These are phyloP conservation scores for Xerocomellus intermedius DNA, from an alignment of 768 basidiomycete species.

Conservation along the genomic window DNA sequence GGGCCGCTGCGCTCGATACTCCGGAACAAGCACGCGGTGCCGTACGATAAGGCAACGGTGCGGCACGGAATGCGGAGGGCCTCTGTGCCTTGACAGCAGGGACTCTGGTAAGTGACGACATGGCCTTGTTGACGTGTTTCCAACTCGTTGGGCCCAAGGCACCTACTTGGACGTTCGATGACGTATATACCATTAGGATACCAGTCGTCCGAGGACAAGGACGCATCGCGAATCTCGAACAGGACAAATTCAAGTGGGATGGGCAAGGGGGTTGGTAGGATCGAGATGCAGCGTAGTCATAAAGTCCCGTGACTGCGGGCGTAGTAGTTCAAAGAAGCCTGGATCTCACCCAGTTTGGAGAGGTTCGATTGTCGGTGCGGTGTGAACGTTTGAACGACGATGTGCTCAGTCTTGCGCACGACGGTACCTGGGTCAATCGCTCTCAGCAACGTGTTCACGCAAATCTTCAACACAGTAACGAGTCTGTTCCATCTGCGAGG, in stretches of 20 bases:
- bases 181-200: neutral
- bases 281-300: neutral
- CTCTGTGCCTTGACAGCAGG: conserved; percentile 1
- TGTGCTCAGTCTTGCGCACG: too few relatives aligned
- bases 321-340: neutral
- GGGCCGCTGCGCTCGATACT: conserved; percentile 15
- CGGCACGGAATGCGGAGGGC: neutral
- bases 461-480: too few relatives aligned
- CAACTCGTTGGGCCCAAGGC: neutral
- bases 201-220: neutral
- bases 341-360: neutral
- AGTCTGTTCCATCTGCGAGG: too few relatives aligned
- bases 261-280: neutral
- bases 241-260: neutral
- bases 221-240: neutral
- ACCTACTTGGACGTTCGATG: neutral
- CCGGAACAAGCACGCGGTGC: conserved; percentile 9
- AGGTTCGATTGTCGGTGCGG: neutral
- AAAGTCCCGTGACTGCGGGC: neutral
- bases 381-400: too few relatives aligned
- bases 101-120: neutral
- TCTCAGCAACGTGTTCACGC: too few relatives aligned
- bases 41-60: conserved; percentile 6
- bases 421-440: too few relatives aligned
- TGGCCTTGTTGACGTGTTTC: neutral